Conservation (phyloP, 2,329 filamentous ascomycete species). For the Parastagonospora avenae region DNA sequence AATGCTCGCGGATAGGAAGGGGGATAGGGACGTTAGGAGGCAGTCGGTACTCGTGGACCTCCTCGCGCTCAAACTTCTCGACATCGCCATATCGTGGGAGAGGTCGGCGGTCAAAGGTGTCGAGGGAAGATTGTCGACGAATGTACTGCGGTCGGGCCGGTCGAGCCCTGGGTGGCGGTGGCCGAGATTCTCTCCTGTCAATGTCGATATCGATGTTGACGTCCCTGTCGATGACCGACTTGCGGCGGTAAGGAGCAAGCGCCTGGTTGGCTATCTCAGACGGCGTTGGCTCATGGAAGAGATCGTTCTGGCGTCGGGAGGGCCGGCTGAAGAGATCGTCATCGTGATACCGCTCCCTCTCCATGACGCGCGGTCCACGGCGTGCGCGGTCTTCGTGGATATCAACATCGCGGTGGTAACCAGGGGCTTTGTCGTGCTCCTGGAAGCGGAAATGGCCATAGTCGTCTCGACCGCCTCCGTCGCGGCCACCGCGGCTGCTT, state of each 20-base stretch:
- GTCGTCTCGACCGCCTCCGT: constrained; percentile 36
- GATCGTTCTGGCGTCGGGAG: constrained; percentile 48
- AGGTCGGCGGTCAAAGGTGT: constrained; percentile 84
- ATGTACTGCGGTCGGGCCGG: constrained; percentile 69
- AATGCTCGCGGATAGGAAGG: constrained; percentile 57
- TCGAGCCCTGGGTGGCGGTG: constrained; percentile 16
- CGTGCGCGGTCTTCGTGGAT: constrained; percentile 52
- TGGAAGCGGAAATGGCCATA: constrained; percentile 48
- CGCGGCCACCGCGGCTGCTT: constrained; percentile 48
- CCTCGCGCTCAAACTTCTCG: constrained; percentile 49
- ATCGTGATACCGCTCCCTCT: constrained; percentile 60
- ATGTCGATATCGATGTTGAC: constrained; percentile 53
- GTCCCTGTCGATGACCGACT: constrained; percentile 63
- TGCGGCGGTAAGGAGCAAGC: constrained; percentile 63
- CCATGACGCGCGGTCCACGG: constrained; percentile 42
- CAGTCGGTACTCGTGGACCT: constrained; percentile 61
- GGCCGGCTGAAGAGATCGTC: constrained; percentile 57
- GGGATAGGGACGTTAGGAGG: constrained; percentile 73
- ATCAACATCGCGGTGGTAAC: constrained; percentile 49
- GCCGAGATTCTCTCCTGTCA: constrained; percentile 46
- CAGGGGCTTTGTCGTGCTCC: constrained; percentile 51
- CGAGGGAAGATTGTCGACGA: constrained; percentile 84
- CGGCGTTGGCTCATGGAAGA: constrained; percentile 55
- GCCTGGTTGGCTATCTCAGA: constrained; percentile 57
- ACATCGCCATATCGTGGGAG: constrained; percentile 61